Percentiles rank a stretch among this genome's conserved stretches.
Evolutionary conservation across 768 basidiomycete genomes (phyloP).

Genomic region (Mycena pura): DNA sequence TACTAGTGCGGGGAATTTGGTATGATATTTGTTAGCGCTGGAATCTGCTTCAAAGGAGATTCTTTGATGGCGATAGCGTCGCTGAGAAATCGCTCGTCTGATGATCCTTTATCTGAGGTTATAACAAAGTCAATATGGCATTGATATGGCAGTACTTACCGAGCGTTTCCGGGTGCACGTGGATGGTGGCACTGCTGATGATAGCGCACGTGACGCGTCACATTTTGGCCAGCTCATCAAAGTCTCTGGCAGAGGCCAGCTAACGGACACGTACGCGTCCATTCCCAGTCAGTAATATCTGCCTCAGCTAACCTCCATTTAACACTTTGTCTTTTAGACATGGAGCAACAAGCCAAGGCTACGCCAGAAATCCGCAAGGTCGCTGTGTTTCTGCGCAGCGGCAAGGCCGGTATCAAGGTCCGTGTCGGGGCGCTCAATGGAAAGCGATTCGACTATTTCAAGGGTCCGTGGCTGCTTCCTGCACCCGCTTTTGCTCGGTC

Average conservation of each 20-base stretch:
- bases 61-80: too few species aligned
- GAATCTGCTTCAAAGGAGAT: too few species aligned
- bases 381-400: conserved; percentile 86
- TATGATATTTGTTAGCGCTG: conserved; percentile 5
- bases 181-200: too few species aligned
- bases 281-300: background rate
- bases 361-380: conserved; percentile 82
- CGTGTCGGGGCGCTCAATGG: conserved; percentile 91
- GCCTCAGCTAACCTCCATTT: background rate
- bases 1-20: too few species aligned
- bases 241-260: background rate
- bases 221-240: conserved; percentile 10
- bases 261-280: conserved; percentile 16
- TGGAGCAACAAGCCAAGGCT: conserved; percentile 83
- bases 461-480: conserved; percentile 61
- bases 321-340: conserved; percentile 32
- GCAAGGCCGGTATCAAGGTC: conserved; percentile 86
- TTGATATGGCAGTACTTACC: too few species aligned
- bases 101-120: too few species aligned
- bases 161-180: too few species aligned
- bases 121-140: too few species aligned
- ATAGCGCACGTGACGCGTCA: background rate
- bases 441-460: conserved; percentile 97
- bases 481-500: background rate
- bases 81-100: too few species aligned